phyloP scores from a whole-genome alignment of 2,329 filamentous ascomycete genomes.

The Lachnellula willkommii region DNA sequence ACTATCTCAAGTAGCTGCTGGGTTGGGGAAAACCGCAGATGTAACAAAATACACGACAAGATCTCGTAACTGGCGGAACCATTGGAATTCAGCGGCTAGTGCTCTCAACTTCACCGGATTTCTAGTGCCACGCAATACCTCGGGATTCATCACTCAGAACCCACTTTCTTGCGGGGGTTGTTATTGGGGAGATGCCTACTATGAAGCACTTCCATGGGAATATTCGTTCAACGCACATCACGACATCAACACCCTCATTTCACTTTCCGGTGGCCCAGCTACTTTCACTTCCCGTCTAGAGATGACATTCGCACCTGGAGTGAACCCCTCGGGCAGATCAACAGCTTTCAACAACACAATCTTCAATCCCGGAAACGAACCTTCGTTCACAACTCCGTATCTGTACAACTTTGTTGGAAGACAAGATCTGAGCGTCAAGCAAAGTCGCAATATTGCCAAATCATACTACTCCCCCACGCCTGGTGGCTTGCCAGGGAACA shows the following conservation, averaged over 20 bases:
- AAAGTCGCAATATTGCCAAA: constrained; percentile 53
- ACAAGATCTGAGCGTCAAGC: constrained; percentile 55
- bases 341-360: constrained; percentile 57
- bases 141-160: constrained; percentile 43
- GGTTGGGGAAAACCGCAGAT: constrained; percentile 54
- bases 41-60: constrained; percentile 55
- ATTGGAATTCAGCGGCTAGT: constrained; percentile 57
- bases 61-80: constrained; percentile 66
- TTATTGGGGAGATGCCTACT: constrained; percentile 50
- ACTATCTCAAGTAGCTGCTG: constrained; percentile 58
- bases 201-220: constrained; percentile 47
- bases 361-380: constrained; percentile 47
- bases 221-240: constrained; percentile 55
- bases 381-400: constrained; percentile 57
- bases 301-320: constrained; percentile 43
- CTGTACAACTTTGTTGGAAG: constrained; percentile 62
- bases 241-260: constrained; percentile 46
- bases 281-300: constrained; percentile 46
- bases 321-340: constrained; percentile 41
- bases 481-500: constrained; percentile 59
- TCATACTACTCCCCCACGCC: constrained; percentile 50
- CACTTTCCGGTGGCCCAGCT: constrained; percentile 41
- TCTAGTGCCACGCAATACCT: constrained; percentile 51
- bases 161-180: constrained; percentile 46
- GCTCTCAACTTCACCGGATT: constrained; percentile 60